Conservation (phyloP, 2,329 filamentous ascomycete species). For the Colletotrichum sp. region DNA sequence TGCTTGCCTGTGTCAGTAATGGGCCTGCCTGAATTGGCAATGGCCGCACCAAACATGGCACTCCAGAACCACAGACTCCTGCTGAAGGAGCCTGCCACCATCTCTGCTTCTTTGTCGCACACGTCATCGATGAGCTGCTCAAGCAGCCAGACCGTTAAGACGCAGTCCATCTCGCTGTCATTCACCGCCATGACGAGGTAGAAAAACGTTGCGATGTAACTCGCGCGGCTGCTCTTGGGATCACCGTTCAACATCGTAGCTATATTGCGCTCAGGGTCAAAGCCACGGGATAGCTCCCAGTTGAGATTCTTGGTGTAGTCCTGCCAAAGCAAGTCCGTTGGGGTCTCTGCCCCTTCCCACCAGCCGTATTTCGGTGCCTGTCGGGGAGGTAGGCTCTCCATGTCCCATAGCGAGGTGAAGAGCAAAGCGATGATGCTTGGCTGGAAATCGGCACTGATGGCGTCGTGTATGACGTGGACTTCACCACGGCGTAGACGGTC, state of each 20-base stretch:
- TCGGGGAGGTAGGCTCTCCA: constrained; percentile 36
- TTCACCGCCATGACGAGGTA: constrained; percentile 51
- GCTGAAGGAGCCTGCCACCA: constrained; percentile 46
- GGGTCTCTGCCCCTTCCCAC: constrained; percentile 40
- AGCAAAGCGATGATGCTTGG: constrained; percentile 50
- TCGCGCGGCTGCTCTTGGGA: constrained; percentile 44
- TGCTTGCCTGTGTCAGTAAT: constrained; percentile 38
- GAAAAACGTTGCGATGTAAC: constrained; percentile 52
- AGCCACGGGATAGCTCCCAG: constrained; percentile 40
- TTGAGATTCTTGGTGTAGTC: constrained; percentile 40
- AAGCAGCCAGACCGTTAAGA: constrained; percentile 49
- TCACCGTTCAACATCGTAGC: constrained; percentile 39
- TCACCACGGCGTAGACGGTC: constrained; percentile 43
- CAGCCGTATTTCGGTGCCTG: constrained; percentile 40
- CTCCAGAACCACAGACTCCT: constrained; percentile 51
- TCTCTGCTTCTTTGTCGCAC: constrained; percentile 42
- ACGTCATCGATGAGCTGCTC: constrained; percentile 51
- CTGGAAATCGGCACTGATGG: constrained; percentile 40
- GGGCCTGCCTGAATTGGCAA: constrained; percentile 41
- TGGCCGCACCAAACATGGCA: constrained; percentile 49
- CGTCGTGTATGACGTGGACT: constrained; percentile 36
- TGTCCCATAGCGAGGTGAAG: constrained; percentile 48
- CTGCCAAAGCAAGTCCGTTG: constrained; percentile 40
- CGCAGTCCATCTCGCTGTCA: constrained; percentile 44
- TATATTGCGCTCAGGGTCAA: constrained; percentile 35